Percentiles rank a stretch among this genome's conserved stretches.
phyloP scores from a whole-genome alignment of 768 basidiomycete genomes.

The Crassisporium funariophilum region DNA sequence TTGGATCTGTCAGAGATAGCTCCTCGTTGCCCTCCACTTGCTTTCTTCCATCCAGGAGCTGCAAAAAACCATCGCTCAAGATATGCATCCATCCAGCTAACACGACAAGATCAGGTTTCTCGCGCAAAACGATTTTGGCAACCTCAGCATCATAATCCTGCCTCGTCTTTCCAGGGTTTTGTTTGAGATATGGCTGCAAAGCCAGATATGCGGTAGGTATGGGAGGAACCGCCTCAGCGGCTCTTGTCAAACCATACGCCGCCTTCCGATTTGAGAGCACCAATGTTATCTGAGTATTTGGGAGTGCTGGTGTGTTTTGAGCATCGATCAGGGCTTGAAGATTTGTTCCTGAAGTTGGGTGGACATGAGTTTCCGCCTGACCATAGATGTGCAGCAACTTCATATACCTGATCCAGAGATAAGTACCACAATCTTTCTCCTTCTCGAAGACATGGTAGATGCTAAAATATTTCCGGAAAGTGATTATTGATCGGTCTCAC shows the following conservation, averaged over 20 bases:
- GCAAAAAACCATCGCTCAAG: constrained; percentile 78
- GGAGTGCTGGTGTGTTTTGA: constrained; percentile 69
- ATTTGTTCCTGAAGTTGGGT: constrained; percentile 71
- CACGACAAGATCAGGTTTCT: constrained; percentile 81
- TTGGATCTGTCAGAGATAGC: constrained; percentile 26
- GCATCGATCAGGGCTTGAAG: constrained; percentile 96
- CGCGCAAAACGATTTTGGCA: constrained; percentile 63
- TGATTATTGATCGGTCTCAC: neutral
- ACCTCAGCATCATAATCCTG: constrained; percentile 86
- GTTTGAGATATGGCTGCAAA: constrained; percentile 81
- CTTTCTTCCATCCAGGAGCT: constrained; percentile 53
- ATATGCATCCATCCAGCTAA: constrained; percentile 99
- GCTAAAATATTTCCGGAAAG: constrained; percentile 2
- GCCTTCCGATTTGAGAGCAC: constrained; percentile 93
- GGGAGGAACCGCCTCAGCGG: constrained; percentile 64
- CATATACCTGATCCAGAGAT: constrained; percentile 57
- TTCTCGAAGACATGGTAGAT: constrained; percentile 18
- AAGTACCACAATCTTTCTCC: constrained; percentile 44
- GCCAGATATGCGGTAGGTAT: constrained; percentile 85
- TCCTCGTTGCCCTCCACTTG: constrained; percentile 37
- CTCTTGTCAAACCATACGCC: constrained; percentile 88
- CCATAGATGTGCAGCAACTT: constrained; percentile 3
- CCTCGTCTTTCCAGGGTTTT: constrained; percentile 70
- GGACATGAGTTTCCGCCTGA: constrained; percentile 12
- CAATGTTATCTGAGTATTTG: constrained; percentile 68